phyloP scores from a whole-genome alignment of 345 rosid genomes.

The Mangifera indica region DNA sequence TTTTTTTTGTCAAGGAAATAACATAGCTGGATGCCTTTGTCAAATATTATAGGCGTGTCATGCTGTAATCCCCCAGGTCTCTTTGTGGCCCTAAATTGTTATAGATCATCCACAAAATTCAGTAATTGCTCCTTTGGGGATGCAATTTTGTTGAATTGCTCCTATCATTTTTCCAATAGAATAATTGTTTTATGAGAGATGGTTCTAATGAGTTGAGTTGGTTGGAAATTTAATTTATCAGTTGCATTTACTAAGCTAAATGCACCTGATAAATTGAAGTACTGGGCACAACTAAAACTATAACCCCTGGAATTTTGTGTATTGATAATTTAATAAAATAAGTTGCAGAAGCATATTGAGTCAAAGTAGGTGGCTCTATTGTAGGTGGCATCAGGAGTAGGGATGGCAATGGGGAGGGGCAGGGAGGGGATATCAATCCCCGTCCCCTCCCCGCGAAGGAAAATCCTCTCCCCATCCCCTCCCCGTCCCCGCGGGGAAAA shows the following conservation, averaged over 20 bases:
- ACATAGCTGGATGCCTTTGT: neutral
- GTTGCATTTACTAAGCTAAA: neutral
- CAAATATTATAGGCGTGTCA: neutral
- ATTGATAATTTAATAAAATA: neutral
- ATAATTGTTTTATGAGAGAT: neutral
- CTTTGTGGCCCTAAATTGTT: conserved; percentile 7
- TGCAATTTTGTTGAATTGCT: neutral
- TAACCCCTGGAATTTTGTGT: conserved; percentile 1
- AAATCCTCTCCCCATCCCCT: too few relatives aligned
- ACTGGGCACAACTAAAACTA: neutral
- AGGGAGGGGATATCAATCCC: too few relatives aligned
- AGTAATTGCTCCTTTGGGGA: conserved; percentile 1
- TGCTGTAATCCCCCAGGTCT: neutral
- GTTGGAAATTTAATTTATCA: neutral
- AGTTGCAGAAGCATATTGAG: neutral
- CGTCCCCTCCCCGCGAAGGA: too few relatives aligned
- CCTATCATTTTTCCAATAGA: neutral
- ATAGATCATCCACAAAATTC: neutral
- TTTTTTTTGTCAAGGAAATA: neutral
- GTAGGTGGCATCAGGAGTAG: neutral
- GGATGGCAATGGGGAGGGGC: too few relatives aligned
- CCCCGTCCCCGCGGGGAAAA: too few relatives aligned
- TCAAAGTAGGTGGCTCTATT: conserved; percentile 2
- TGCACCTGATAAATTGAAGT: too few relatives aligned
- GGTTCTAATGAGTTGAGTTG: neutral